A percentile compares a stretch with the other conserved stretches of the same genome.
phyloP scores from a whole-genome alignment of 192 early-diverging fungal genomes.

The Coemansia sp. region DNA sequence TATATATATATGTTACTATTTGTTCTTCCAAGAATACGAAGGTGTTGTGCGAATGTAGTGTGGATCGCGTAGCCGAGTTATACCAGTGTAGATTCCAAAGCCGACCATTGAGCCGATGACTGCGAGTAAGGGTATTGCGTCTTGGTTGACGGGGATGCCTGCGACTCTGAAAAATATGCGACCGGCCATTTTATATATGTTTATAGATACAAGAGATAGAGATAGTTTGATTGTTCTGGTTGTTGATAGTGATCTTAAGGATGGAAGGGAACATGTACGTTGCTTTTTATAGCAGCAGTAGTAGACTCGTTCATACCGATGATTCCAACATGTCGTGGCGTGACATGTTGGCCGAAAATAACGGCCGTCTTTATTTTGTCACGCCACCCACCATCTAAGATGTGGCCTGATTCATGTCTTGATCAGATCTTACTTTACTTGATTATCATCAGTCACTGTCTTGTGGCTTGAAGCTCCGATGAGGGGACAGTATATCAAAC shows the following conservation, averaged over 20 bases:
- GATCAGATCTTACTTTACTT: neutral
- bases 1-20: neutral
- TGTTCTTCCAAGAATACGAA: conserved; percentile 14
- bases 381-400: neutral
- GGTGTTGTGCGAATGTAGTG: conserved; percentile 33
- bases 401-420: neutral
- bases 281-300: too few relatives aligned
- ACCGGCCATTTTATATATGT: conserved; percentile 14
- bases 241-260: neutral
- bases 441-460: neutral
- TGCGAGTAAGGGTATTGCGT: conserved; percentile 26
- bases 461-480: neutral
- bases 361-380: too few relatives aligned
- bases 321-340: too few relatives aligned
- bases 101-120: conserved; percentile 26
- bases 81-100: conserved; percentile 41
- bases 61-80: conserved; percentile 39
- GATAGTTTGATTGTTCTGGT: neutral
- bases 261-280: neutral
- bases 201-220: neutral
- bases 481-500: neutral
- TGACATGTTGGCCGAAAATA: too few relatives aligned
- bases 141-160: conserved; percentile 43
- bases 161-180: conserved; percentile 39
- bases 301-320: too few relatives aligned